A percentile compares a stretch with the other conserved stretches of the same genome.
These are phyloP conservation scores for Chalaropsis ovoidea DNA, from an alignment of 2,329 filamentous ascomycete genomes.

Conservation along the genomic window DNA sequence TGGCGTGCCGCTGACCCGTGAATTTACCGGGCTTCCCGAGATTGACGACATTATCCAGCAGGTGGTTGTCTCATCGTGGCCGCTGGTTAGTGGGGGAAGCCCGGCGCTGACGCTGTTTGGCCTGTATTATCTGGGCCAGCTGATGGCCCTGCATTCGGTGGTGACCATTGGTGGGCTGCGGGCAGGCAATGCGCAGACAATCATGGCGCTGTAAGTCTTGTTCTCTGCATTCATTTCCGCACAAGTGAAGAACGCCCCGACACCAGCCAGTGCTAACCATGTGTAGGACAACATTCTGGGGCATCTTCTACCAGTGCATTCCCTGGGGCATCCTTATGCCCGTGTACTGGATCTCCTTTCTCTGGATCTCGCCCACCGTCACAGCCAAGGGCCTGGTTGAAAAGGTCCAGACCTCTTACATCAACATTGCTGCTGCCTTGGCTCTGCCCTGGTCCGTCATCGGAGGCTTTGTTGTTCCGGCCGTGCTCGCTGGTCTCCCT, in stretches of 20 bases:
- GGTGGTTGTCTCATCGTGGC: slow-evolving; percentile 27
- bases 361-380: slow-evolving; percentile 27
- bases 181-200: slow-evolving; percentile 26
- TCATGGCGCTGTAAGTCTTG: slow-evolving; percentile 27
- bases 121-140: slow-evolving; percentile 27
- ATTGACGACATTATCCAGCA: slow-evolving; percentile 27
- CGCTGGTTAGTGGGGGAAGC: slow-evolving; percentile 24
- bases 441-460: slow-evolving; percentile 26
- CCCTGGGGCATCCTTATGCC: slow-evolving; percentile 28
- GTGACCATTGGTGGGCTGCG: slow-evolving; percentile 27
- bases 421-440: slow-evolving; percentile 20
- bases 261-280: background rate
- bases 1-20: slow-evolving; percentile 3
- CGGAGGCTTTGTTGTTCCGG: slow-evolving; percentile 27
- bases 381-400: slow-evolving; percentile 3
- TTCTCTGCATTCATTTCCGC: background rate
- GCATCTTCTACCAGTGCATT: slow-evolving; percentile 27
- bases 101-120: slow-evolving; percentile 26
- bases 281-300: slow-evolving; percentile 27
- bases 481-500: slow-evolving; percentile 26
- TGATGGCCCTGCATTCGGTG: slow-evolving; percentile 26
- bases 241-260: too few species aligned
- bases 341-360: slow-evolving; percentile 27
- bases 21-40: slow-evolving; percentile 26
- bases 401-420: slow-evolving; percentile 20